Evolutionary conservation across 176 grass and related monocot genomes (phyloP), one percentile per base, ranked within the genome.

Genomic region (Panicum miliaceum): DNA sequence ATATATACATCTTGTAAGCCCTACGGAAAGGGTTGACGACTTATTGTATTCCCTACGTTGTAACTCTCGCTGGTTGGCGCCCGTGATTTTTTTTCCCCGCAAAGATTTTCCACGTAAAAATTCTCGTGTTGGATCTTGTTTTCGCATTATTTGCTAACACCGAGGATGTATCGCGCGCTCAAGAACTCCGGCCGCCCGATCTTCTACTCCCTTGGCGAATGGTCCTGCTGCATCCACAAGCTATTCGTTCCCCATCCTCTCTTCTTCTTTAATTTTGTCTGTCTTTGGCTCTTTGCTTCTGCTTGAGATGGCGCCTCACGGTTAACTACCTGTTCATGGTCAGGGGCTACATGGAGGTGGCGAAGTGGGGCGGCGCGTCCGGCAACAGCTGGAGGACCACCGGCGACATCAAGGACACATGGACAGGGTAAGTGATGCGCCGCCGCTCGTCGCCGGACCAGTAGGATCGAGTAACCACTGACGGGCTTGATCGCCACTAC

Each of bases 351-450:
- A 88, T 71, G 82, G 82, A 88, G 0, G 84, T 86, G 82, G 79
- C 90, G 22, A 90, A 73, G 70, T 92, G 93, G 93, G 90, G 88
- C 40, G 79, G 26, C n/a, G 64, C 9, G 37, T 72, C 78, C 32
- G 93, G 90, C 37, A 95, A 95, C 74, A 95, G 88, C 82, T 92
- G 90, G 93, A 95, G 93, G 70, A 95, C 93, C 34, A 92, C 88
- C 26, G 74, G 61, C n/a, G 93, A 95, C 65, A 95, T 95, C 73
- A 83, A 48, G 19, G 85, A 92, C 77, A 64, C 78, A 47, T 95
- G 93, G 93, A 10, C 47, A 70, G 69, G 88, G 93, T 92, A 87
- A 52, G 20, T 15, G 11, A 37, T 3, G 8, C 8, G 23, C 29
- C 26, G 25, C 12, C 45, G 45, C 45, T 47, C 45, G 11, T 25